Base-by-base conservation (phyloP, 805 yeast species). In the Saccharomyces paradoxus region DNA sequence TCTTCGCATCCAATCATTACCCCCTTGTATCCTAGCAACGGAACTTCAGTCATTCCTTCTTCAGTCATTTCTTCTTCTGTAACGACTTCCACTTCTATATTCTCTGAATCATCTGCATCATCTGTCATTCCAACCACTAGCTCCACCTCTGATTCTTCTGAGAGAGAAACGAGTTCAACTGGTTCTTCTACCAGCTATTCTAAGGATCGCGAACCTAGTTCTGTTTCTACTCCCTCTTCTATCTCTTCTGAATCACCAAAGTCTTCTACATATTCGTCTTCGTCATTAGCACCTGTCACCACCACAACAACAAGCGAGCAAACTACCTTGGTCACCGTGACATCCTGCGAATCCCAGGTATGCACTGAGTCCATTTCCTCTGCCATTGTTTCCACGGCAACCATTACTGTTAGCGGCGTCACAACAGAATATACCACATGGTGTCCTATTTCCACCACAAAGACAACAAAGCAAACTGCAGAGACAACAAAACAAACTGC, bases 381-480 rank as follows among this genome's bases (percentile, higher is more conserved):
- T 51, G 68, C 70, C 51, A 52, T 59, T 54, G 63, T 66, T 12
- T 64, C 68, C 24, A 62, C 66, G 52, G 68, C 69, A 22, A 71
- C 74, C 26, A 59, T 62, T 41, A 65, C 71, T 48, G 56, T 61
- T 22, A 50, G 56, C 57, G 70, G 69, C 57, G 63, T 63, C 53
- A 70, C 69, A 55, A 67, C 71, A 49, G 62, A 60, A 51, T 66
- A 63, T 66, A 68, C 70, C 58, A 68, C 72, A 56, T 56, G 59
- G 61, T 57, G 59, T n/a, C 58, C 61, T 57, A 48, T 54, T 53
- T 60, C 69, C 56, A 63, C 67, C 60, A 26, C 27, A 26, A 5
- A 26, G 27, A 26, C 27, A 26, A 26, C 27, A 26, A 26, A 26
- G 27, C 27, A 26, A 26, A 26, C 27, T n/a, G n/a, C n/a, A 26